phyloP scores from a whole-genome alignment of 805 yeast species.

The Candida ipomoeae region DNA sequence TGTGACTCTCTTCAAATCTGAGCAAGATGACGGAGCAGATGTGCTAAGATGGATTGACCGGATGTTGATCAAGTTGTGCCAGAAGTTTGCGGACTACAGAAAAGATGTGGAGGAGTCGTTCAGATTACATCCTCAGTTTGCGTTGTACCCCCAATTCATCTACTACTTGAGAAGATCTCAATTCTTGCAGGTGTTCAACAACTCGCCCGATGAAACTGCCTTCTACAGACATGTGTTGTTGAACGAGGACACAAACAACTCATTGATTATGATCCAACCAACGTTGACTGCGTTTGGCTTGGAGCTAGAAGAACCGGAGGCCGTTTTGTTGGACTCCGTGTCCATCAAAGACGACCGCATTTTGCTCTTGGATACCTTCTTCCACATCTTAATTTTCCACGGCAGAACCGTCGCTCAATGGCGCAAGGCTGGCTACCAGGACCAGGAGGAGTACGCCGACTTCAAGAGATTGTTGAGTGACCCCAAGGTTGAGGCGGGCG shows the following conservation, averaged over 20 bases:
- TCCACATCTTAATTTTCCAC: constrained; percentile 92
- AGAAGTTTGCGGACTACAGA: constrained; percentile 88
- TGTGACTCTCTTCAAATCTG: constrained; percentile 78
- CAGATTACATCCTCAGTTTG: constrained; percentile 76
- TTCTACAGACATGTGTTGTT: constrained; percentile 90
- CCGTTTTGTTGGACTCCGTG: constrained; percentile 89
- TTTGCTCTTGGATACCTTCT: constrained; percentile 87
- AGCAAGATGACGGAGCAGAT: constrained; percentile 84
- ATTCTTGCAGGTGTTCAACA: constrained; percentile 91
- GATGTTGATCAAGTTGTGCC: constrained; percentile 83
- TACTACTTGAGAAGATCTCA: constrained; percentile 95
- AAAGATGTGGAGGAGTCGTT: constrained; percentile 82
- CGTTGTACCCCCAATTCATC: constrained; percentile 91
- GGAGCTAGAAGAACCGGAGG: constrained; percentile 69
- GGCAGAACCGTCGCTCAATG: constrained; percentile 94
- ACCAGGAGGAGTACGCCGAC: constrained; percentile 82
- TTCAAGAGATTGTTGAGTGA: constrained; percentile 82
- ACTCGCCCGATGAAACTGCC: constrained; percentile 98
- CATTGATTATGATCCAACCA: constrained; percentile 96
- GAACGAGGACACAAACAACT: constrained; percentile 88
- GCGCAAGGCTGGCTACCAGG: constrained; percentile 94
- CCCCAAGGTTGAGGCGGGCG: constrained; percentile 91
- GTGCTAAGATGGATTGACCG: constrained; percentile 93
- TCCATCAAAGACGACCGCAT: constrained; percentile 88
- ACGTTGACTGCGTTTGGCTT: constrained; percentile 82